Evolutionary conservation across 78 protist genomes (phyloP), one percentile per base, ranked within the genome.

Genomic region (Speleostelium caveatum): DNA sequence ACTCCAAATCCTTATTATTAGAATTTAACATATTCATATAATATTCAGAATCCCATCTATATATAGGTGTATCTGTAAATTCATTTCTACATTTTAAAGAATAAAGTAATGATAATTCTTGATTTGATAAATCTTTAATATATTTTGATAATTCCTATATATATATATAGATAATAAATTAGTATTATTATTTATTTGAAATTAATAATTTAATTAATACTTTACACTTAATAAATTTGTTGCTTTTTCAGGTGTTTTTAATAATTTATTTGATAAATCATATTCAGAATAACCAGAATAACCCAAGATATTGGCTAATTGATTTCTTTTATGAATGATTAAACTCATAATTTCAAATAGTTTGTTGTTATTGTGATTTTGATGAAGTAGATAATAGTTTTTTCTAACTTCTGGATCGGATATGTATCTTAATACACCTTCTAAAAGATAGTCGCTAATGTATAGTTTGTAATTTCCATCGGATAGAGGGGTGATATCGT

Each of bases 161-260:
- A n/a, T n/a, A n/a, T n/a, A n/a, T n/a, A n/a, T n/a, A n/a, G n/a
- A n/a, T n/a, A n/a, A n/a, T n/a, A n/a, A n/a, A n/a, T n/a, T n/a
- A n/a, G n/a, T n/a, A n/a, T n/a, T n/a, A n/a, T n/a, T n/a, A n/a
- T n/a, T n/a, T n/a, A n/a, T n/a, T n/a, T n/a, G n/a, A n/a, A n/a
- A n/a, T n/a, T n/a, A n/a, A n/a, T n/a, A n/a, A n/a, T n/a, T n/a
- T n/a, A n/a, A n/a, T n/a, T n/a, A n/a, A n/a, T n/a, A n/a, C n/a
- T n/a, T n/a, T n/a, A n/a, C n/a, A n/a, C n/a, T n/a, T n/a, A 56
- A 83, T 41, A 56, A 83, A 1, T 55, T 0, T 2, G 32, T 19
- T 21, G 65, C 90, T n/a, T 69, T 60, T n/a, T 71, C 59, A 33
- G 90, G 90, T 22, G 90, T 42, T 42, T 83, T 73, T 33, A 83